Conservation (phyloP, 345 rosid species). For the Pistacia atlantica region DNA sequence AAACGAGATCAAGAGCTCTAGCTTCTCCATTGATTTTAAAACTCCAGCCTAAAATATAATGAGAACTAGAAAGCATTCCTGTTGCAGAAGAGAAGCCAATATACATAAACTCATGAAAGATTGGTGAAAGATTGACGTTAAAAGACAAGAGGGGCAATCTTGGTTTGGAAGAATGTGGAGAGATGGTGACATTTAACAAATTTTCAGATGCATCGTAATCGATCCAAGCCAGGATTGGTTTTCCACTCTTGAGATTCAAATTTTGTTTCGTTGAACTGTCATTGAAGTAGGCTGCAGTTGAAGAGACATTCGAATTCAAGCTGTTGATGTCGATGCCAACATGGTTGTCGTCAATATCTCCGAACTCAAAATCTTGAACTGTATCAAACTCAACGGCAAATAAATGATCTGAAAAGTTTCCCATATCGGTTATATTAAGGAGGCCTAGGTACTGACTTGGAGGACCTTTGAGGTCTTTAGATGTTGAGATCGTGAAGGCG, state of each 20-base stretch:
- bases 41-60: no score
- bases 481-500: slow-evolving; percentile 22
- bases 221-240: slow-evolving; percentile 52
- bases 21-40: no score
- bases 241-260: slow-evolving; percentile 40
- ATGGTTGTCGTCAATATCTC: slow-evolving; percentile 50
- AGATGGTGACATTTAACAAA: slow-evolving; percentile 46
- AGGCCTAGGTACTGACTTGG: slow-evolving; percentile 25
- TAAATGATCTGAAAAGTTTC: slow-evolving; percentile 21
- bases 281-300: slow-evolving; percentile 39
- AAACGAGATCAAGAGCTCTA: no score
- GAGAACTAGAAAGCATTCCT: no score
- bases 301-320: slow-evolving; percentile 34
- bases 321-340: slow-evolving; percentile 58
- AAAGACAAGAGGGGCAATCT: slow-evolving; percentile 46
- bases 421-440: neutral
- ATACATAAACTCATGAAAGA: no score
- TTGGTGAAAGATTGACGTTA: no score
- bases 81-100: no score
- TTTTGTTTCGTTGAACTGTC: slow-evolving; percentile 17
- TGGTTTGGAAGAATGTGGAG: slow-evolving; percentile 42
- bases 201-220: slow-evolving; percentile 48
- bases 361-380: slow-evolving; percentile 34
- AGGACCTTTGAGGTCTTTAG: slow-evolving; percentile 11
- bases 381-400: slow-evolving; percentile 34